Base-by-base conservation (phyloP, 2,329 filamentous ascomycete species). In the Catunica adiposa region DNA sequence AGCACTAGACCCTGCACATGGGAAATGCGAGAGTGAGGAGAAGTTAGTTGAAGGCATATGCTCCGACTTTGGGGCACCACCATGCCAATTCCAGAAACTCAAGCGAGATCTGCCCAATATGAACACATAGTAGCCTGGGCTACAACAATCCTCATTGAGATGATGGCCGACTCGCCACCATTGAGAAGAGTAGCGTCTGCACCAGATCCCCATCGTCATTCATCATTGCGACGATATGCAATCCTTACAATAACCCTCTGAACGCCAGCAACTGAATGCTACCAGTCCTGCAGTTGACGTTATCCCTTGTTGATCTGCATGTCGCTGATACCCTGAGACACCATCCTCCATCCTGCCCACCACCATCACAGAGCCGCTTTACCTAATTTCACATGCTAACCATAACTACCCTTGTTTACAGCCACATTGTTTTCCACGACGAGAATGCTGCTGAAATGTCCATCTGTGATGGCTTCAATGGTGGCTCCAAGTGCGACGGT, bases 391-490 rank as follows among this genome's bases (percentile, higher is more conserved):
- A 20, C 1, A 52, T 38, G 34, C 56, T 60, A 56, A 63, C 52
- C 44, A n/a, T n/a, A 6, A 6, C 15, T 29, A 3, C 20, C 40
- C 38, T 7, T 29, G n/a, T 25, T n/a, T 17, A 38, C 42, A 60
- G 68, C 5, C 65, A 69, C 58, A 71, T 74, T 59, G 67, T 70
- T 59, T 70, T 70, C 61, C 73, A 77, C 62, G 74, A 77, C 63
- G 68, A 70, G 42, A 70, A 71, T 58, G 71, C 72, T 11, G 72
- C 72, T 6, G 65, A 74, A 60, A 68, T 76, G 11, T 64, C 63
- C 54, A 75, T 75, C 65, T 77, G 74, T 65, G 70, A 72, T 53
- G 70, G 82, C 56, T 76, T 76, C 58, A 68, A 73, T 0, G 72
- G 71, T 15, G 61, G 66, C 11, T 71, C 72, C 53, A 64, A 68